phyloP scores from a whole-genome alignment of 2,329 filamentous ascomycete species.

The Xenoacremonium recifei region DNA sequence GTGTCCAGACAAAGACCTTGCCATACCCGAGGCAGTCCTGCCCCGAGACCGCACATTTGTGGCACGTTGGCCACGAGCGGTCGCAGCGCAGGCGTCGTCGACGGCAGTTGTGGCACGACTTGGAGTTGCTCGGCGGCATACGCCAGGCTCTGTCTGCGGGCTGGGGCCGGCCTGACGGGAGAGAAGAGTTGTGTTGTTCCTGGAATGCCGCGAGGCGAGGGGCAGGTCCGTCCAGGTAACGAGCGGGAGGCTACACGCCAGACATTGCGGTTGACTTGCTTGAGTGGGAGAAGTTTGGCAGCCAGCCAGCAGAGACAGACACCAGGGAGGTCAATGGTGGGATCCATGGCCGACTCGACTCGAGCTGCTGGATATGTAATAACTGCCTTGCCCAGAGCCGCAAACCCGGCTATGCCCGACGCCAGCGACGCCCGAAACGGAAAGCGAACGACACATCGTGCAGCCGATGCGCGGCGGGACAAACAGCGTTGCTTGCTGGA shows the following conservation, averaged over 20 bases:
- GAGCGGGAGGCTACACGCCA: neutral
- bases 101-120: conserved; percentile 61
- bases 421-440: conserved; percentile 26
- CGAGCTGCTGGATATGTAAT: conserved; percentile 1
- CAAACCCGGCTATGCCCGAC: conserved; percentile 20
- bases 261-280: neutral
- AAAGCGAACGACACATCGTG: conserved; percentile 31
- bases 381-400: neutral
- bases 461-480: conserved; percentile 20
- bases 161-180: conserved; percentile 8
- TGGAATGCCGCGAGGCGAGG: neutral
- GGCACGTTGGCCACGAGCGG: conserved; percentile 56
- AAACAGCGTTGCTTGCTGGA: too few relatives aligned
- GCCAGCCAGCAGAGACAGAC: neutral
- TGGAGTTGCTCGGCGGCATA: conserved; percentile 37
- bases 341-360: neutral
- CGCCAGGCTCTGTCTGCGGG: conserved; percentile 26
- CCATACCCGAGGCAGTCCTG: conserved; percentile 62
- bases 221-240: neutral
- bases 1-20: conserved; percentile 59
- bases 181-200: conserved; percentile 3
- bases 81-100: conserved; percentile 61
- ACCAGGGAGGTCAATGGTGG: neutral
- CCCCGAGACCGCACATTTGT: conserved; percentile 56
- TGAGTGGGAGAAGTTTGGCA: neutral